Conservation (phyloP, 768 basidiomycete genomes). For the Termitomyces sp. region DNA sequence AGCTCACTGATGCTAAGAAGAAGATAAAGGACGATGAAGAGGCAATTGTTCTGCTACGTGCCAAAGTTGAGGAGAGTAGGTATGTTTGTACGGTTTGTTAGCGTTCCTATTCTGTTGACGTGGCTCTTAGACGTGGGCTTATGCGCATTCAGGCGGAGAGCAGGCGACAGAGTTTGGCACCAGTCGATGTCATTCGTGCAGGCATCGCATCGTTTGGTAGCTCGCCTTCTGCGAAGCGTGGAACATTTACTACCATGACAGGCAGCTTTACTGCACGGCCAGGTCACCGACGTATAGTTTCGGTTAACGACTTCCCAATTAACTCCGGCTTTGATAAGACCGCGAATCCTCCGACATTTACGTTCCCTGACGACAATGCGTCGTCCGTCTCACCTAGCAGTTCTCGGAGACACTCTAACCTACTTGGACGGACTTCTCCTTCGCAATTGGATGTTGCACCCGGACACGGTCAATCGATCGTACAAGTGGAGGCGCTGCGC, state of each 20-base stretch:
- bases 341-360: constrained; percentile 30
- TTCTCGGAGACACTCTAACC: constrained; percentile 44
- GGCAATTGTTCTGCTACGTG: constrained; percentile 67
- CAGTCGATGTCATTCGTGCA: constrained; percentile 57
- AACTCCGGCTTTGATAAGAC: constrained; percentile 31
- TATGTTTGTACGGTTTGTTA: constrained; percentile 25
- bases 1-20: constrained; percentile 46
- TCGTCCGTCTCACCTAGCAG: constrained; percentile 22
- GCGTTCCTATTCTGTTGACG: neutral
- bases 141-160: constrained; percentile 85
- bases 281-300: constrained; percentile 70
- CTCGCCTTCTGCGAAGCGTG: constrained; percentile 45
- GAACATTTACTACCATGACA: constrained; percentile 72
- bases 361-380: constrained; percentile 29
- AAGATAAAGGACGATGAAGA: constrained; percentile 73
- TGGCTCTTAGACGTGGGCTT: constrained; percentile 60
- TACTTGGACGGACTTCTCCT: constrained; percentile 51
- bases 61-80: constrained; percentile 90
- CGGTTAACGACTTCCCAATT: constrained; percentile 61
- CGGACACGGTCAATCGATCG: constrained; percentile 14
- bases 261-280: constrained; percentile 45
- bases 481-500: constrained; percentile 56
- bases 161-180: constrained; percentile 53
- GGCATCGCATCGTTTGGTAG: constrained; percentile 19
- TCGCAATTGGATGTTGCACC: constrained; percentile 32